Percentiles rank a stretch among this genome's conserved stretches.
Evolutionary conservation across 768 basidiomycete genomes (phyloP).

Genomic region (Mycena sanguinolenta): DNA sequence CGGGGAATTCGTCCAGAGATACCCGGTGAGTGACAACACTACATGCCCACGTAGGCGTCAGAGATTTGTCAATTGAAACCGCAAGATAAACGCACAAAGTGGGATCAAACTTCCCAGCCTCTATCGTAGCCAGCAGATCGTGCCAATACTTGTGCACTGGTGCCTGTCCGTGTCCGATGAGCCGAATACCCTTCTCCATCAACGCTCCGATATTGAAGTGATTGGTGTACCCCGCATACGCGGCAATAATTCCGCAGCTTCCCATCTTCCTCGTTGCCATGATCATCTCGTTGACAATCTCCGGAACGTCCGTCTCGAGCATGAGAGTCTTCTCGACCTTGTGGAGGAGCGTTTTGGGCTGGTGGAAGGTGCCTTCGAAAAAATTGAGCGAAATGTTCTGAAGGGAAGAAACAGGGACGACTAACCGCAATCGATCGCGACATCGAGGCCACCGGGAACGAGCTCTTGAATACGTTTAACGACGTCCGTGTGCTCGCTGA

Average conservation of each 20-base stretch:
- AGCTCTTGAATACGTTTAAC: constrained; percentile 69
- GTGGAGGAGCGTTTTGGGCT: constrained; percentile 74
- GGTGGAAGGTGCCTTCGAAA: constrained; percentile 70
- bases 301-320: constrained; percentile 82
- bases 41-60: background rate
- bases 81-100: constrained; percentile 55
- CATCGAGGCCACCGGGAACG: constrained; percentile 75
- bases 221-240: constrained; percentile 77
- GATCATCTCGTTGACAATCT: constrained; percentile 68
- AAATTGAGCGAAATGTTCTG: too few relatives aligned
- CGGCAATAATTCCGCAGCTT: constrained; percentile 73
- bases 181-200: constrained; percentile 82
- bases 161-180: constrained; percentile 83
- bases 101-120: constrained; percentile 75
- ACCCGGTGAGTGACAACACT: constrained; percentile 72
- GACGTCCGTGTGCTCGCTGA: constrained; percentile 63
- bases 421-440: constrained; percentile 66
- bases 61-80: background rate
- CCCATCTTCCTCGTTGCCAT: constrained; percentile 68
- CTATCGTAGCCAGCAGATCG: constrained; percentile 75
- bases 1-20: constrained; percentile 74
- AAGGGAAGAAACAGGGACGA: background rate
- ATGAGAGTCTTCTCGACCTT: constrained; percentile 78
- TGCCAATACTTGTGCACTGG: constrained; percentile 84
- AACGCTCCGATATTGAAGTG: constrained; percentile 78